Conservation (phyloP, 1,284 basidiomycete species). For the Tilletia indica region DNA sequence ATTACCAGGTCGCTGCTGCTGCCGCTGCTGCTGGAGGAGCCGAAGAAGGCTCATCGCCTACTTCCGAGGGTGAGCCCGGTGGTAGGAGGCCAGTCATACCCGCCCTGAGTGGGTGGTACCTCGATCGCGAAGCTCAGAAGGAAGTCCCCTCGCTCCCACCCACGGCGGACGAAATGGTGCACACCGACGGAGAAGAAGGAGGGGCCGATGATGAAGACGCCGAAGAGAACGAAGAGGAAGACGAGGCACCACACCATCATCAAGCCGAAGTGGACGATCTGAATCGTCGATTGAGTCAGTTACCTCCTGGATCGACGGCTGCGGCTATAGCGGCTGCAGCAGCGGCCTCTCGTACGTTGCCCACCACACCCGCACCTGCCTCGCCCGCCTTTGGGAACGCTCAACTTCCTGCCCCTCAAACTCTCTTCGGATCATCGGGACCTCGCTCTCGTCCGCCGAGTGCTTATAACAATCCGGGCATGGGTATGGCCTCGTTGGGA, state of each 20-base stretch:
- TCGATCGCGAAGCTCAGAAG: neutral
- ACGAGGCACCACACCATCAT: neutral
- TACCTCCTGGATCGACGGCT: constrained; percentile 8
- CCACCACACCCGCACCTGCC: neutral
- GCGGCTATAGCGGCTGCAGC: constrained; percentile 11
- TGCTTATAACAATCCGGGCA: neutral
- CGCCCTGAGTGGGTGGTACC: constrained; percentile 11
- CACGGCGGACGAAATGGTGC: neutral
- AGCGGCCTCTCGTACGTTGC: neutral
- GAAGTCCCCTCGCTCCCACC: constrained; percentile 11
- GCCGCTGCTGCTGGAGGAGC: too few species aligned
- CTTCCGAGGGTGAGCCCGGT: neutral
- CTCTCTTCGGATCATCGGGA: neutral
- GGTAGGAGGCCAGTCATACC: neutral
- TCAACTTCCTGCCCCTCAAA: too few species aligned
- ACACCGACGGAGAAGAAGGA: neutral
- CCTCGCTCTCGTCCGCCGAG: neutral
- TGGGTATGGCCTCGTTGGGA: neutral
- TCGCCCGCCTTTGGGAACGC: neutral
- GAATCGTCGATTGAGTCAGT: neutral
- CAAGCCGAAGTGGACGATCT: neutral
- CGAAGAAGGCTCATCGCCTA: neutral
- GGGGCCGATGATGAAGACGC: neutral
- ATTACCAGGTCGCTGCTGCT: neutral
- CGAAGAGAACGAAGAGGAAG: neutral